These are phyloP conservation scores for Penicillium sp. DNA, from an alignment of 2,329 filamentous ascomycete genomes.

Conservation along the genomic window DNA sequence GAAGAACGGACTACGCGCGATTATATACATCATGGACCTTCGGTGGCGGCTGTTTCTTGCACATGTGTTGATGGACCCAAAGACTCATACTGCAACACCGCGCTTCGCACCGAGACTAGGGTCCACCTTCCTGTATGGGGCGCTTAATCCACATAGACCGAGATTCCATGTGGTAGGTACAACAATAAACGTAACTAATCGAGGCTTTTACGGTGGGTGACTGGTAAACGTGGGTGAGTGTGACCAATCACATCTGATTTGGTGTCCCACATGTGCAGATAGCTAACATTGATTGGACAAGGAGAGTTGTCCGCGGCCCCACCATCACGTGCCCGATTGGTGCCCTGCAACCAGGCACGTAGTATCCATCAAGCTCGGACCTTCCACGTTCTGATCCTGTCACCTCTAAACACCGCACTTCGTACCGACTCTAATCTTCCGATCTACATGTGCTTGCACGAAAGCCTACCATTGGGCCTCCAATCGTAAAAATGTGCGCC, in stretches of 20 bases:
- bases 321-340: background rate
- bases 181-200: background rate
- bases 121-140: background rate
- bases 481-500: background rate
- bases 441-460: constrained; percentile 3
- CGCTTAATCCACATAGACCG: background rate
- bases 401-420: constrained; percentile 9
- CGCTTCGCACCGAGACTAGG: background rate
- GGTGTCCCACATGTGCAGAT: background rate
- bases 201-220: background rate
- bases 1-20: background rate
- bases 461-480: constrained; percentile 5
- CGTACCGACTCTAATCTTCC: constrained; percentile 5
- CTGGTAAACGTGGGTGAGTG: too few relatives aligned
- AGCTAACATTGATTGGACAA: background rate
- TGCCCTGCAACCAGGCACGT: background rate
- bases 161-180: background rate
- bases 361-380: background rate
- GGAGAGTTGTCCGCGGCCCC: background rate
- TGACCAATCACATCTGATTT: too few relatives aligned
- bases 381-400: background rate
- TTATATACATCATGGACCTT: background rate
- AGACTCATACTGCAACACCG: background rate
- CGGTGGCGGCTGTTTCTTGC: background rate
- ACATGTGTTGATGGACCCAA: background rate